Base-by-base conservation (phyloP, 2,329 filamentous ascomycete genomes). In the Fusarium avenaceum region DNA sequence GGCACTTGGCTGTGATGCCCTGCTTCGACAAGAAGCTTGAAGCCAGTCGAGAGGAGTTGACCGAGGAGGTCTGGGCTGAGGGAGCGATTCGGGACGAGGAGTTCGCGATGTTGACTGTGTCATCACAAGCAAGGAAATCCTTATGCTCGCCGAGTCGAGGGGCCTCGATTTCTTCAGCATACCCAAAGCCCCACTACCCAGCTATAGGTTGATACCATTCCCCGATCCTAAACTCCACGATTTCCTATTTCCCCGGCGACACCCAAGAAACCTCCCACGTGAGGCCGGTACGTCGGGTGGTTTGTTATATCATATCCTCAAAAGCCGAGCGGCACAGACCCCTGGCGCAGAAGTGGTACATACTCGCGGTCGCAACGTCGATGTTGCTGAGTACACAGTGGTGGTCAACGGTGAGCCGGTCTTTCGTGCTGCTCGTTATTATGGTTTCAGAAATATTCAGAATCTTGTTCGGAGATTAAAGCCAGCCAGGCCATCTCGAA, bases 1-100 rank as follows among this genome's bases (percentile, higher is more conserved):
- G 95, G 93, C 95, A 98, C 79, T 80, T 98, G 53, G 93, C 95
- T 14, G 86, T 99, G 45, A 99, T 99, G 96, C 96, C 96, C 20
- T 99, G 96, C 79, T 98, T 99, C 78, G 96, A 99, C 79, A 99
- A 99, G 84, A 99, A 99, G 79, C 86, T 99, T 28, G 96, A 99
- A 81, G 96, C 96, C 8, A 97, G 94, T 72, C 90, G 96, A 53
- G 91, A 94, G 78, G 96, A 99, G 79, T 86, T 99, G 39, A 98
- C 94, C 1, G 92, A 95, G 76, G 81, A 86, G 8, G 87, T 88
- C 17, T 97, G 94, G 94, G 82, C 79, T 54, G 83, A 79, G 40
- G 81, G 81, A 52, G 83, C 80, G 15, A 76, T 75, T 47, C 82
- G 85, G 2, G 81, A 2, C 79, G 82, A 48, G 87, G 88, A 2